A percentile compares a stretch with the other conserved stretches of the same genome.
Evolutionary conservation across 192 early-diverging fungal species (phyloP).

Genomic region (Linnemannia elongata): DNA sequence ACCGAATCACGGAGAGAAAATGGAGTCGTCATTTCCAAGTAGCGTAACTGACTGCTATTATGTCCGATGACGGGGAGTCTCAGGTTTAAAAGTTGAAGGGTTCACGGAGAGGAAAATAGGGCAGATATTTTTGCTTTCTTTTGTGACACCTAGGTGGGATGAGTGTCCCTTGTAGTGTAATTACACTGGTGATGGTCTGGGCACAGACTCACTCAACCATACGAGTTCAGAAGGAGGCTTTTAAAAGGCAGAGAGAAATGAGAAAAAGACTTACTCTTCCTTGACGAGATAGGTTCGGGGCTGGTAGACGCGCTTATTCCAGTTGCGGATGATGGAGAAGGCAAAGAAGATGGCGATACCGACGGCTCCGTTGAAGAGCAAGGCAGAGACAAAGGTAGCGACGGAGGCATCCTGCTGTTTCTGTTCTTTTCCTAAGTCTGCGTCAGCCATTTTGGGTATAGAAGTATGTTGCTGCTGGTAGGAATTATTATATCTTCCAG

Average conservation of each 20-base stretch:
- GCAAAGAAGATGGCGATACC: conserved; percentile 65
- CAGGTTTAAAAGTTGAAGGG: too few relatives aligned
- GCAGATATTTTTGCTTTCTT: too few relatives aligned
- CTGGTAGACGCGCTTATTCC: conserved; percentile 74
- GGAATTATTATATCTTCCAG: too few relatives aligned
- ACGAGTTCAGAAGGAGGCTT: neutral
- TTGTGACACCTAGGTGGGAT: neutral
- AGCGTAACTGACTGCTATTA: too few relatives aligned
- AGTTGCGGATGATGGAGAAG: conserved; percentile 75
- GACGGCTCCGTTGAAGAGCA: conserved; percentile 77
- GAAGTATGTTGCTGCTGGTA: conserved; percentile 3
- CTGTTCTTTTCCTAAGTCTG: neutral
- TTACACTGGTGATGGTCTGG: neutral
- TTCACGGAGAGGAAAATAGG: too few relatives aligned
- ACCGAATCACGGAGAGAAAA: too few relatives aligned
- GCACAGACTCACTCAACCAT: neutral
- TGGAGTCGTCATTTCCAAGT: too few relatives aligned
- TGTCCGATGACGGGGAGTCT: too few relatives aligned
- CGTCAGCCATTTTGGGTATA: neutral
- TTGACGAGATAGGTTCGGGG: conserved; percentile 76
- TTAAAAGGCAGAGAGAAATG: neutral
- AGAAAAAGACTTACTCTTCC: conserved; percentile 55
- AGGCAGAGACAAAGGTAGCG: conserved; percentile 76
- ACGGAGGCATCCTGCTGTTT: conserved; percentile 58
- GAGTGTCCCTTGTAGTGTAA: neutral